phyloP scores from a whole-genome alignment of 495 filamentous ascomycete genomes.

The Antarctomyces pellizariae region DNA sequence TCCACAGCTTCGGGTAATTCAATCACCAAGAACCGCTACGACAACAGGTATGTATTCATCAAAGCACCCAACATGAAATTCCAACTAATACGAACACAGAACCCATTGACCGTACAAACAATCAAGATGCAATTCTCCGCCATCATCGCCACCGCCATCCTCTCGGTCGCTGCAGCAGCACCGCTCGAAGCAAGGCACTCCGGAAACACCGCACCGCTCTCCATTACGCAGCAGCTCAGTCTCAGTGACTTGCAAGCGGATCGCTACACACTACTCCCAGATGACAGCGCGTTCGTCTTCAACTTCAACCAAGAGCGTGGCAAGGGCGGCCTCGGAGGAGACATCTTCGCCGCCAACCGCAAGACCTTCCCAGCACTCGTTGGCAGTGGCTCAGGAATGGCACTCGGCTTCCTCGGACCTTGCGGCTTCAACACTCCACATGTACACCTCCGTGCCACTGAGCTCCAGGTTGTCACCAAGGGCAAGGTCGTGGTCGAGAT shows the following conservation, averaged over 20 bases:
- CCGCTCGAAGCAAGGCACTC: background rate
- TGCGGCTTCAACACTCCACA: conserved; percentile 26
- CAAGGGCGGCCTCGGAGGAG: conserved; percentile 11
- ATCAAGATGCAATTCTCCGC: conserved; percentile 8
- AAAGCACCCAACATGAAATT: no score
- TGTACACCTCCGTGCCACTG: conserved; percentile 23
- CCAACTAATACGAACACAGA: no score
- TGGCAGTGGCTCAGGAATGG: conserved; percentile 16
- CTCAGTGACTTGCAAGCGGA: conserved; percentile 11
- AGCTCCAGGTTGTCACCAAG: conserved; percentile 19
- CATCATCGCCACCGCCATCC: conserved; percentile 9
- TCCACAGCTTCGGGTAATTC: no score
- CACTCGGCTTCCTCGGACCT: conserved; percentile 17
- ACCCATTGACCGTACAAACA: no score
- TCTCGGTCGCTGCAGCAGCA: conserved; percentile 5
- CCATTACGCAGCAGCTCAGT: conserved; percentile 5
- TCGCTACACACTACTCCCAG: conserved; percentile 13
- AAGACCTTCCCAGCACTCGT: conserved; percentile 21
- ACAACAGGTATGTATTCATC: no score
- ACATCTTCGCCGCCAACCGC: conserved; percentile 15
- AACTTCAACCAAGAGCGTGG: conserved; percentile 9
- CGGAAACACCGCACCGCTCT: conserved; percentile 1
- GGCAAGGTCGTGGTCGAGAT: conserved; percentile 16
- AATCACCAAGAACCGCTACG: no score
- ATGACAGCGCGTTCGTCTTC: conserved; percentile 13